A percentile compares a stretch with the other conserved stretches of the same genome.
These are phyloP conservation scores for Rosa persica DNA, from an alignment of 306 rosid genomes.

Conservation along the genomic window DNA sequence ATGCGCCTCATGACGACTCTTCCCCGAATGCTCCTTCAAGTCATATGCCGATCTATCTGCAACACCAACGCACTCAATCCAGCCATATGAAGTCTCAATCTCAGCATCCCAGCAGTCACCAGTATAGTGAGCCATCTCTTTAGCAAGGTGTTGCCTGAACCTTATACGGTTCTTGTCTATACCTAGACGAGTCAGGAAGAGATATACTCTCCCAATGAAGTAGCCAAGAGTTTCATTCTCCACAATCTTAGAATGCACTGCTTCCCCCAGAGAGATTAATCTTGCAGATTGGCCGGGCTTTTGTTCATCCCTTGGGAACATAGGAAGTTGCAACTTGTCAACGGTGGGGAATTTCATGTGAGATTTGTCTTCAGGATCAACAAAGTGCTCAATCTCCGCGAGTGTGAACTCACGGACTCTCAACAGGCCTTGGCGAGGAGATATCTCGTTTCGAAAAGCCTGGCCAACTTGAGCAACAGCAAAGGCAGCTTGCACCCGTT, in stretches of 20 bases:
- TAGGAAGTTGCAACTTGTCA: slow-evolving; percentile 67
- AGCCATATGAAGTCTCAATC: slow-evolving; percentile 92
- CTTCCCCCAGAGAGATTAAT: slow-evolving; percentile 65
- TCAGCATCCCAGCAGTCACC: slow-evolving; percentile 99
- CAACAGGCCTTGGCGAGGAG: slow-evolving; percentile 95
- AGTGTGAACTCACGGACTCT: slow-evolving; percentile 93
- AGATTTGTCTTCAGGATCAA: slow-evolving; percentile 88
- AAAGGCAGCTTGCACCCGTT: slow-evolving; percentile 82
- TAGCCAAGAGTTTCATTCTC: slow-evolving; percentile 90
- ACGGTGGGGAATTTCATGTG: slow-evolving; percentile 73
- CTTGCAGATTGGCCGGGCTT: slow-evolving; percentile 76
- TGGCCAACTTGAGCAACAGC: slow-evolving; percentile 97
- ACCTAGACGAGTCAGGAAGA: slow-evolving; percentile 75
- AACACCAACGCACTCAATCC: slow-evolving; percentile 98
- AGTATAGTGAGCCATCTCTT: slow-evolving; percentile 98
- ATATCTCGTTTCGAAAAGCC: slow-evolving; percentile 97
- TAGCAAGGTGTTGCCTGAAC: slow-evolving; percentile 90
- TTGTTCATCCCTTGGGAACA: slow-evolving; percentile 91
- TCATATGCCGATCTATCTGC: slow-evolving; percentile 98
- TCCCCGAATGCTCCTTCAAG: slow-evolving; percentile 84
- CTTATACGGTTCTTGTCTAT: slow-evolving; percentile 67
- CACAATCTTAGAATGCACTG: slow-evolving; percentile 63
- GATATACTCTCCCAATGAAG: slow-evolving; percentile 95
- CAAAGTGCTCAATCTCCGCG: slow-evolving; percentile 97
- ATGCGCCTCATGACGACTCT: slow-evolving; percentile 70